phyloP scores from a whole-genome alignment of 2,329 filamentous ascomycete species.

The Talaromyces marneffei region DNA sequence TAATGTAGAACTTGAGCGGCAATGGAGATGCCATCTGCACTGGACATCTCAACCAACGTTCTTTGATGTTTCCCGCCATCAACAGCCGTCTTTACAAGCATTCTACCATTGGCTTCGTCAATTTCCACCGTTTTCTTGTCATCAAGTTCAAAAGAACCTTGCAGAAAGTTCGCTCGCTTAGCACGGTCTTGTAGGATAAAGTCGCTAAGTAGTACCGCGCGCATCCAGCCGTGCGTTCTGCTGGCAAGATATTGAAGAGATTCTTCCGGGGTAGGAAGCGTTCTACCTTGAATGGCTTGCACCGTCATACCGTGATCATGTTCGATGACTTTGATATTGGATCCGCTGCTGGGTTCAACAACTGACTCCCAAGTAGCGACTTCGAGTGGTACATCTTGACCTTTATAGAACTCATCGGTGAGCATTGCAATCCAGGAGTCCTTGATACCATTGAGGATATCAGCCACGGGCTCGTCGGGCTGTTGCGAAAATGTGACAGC shows the following conservation, averaged over 20 bases:
- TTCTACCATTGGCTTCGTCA: not conserved
- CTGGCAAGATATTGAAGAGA: not conserved
- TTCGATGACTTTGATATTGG: not conserved
- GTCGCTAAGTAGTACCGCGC: not conserved
- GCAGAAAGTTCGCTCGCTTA: not conserved
- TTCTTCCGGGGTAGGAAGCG: not conserved
- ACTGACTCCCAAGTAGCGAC: not conserved
- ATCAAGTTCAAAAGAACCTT: not conserved
- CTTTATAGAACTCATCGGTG: not conserved
- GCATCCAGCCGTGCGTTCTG: not conserved
- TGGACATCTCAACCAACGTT: not conserved
- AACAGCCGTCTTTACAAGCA: not conserved
- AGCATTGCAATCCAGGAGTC: conserved; percentile 37
- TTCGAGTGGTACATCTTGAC: not conserved
- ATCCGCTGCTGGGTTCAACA: not conserved
- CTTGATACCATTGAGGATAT: conserved; percentile 88
- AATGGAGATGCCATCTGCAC: not conserved
- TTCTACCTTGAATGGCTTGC: not conserved
- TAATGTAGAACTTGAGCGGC: not conserved
- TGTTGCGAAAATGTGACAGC: conserved; percentile 79
- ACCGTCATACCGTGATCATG: not conserved
- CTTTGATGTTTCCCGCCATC: not conserved
- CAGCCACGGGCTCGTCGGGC: conserved; percentile 87
- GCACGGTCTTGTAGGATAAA: not conserved
- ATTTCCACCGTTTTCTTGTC: not conserved